These are phyloP conservation scores for Neonectria hederae DNA, from an alignment of 2,329 filamentous ascomycete genomes.

Conservation along the genomic window DNA sequence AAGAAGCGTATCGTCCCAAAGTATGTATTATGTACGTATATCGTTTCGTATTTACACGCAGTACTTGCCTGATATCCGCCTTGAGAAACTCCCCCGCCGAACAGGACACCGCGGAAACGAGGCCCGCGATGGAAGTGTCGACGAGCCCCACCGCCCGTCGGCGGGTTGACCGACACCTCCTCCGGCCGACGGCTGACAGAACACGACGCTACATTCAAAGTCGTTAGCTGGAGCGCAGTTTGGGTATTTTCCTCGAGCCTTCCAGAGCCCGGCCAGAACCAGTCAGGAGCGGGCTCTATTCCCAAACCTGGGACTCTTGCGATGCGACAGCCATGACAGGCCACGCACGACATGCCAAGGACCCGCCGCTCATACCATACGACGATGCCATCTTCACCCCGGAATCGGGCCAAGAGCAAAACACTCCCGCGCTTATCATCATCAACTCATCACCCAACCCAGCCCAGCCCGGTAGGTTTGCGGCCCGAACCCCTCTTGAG, in stretches of 20 bases:
- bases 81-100: not conserved
- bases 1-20: not conserved
- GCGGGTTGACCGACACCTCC: conserved; percentile 2
- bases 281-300: conserved; percentile 4
- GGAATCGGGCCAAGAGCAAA: not conserved
- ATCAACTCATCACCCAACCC: conserved; percentile 13
- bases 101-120: too few species aligned
- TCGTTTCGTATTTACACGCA: not conserved
- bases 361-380: conserved; percentile 8
- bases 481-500: conserved; percentile 19
- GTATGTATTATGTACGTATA: not conserved
- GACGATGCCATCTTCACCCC: conserved; percentile 4
- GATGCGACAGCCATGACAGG: conserved; percentile 10
- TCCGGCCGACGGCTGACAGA: conserved; percentile 13
- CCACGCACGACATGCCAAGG: conserved; percentile 13
- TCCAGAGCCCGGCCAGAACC: conserved; percentile 13
- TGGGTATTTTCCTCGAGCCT: conserved; percentile 3
- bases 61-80: not conserved
- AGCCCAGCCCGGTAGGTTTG: conserved; percentile 6
- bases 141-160: not conserved
- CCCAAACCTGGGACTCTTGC: conserved; percentile 1
- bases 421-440: not conserved
- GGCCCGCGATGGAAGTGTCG: not conserved
- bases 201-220: conserved; percentile 1
- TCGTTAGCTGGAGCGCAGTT: conserved; percentile 9